Conservation (phyloP, 192 early-diverging fungal species). For the Linnemannia elongata region DNA sequence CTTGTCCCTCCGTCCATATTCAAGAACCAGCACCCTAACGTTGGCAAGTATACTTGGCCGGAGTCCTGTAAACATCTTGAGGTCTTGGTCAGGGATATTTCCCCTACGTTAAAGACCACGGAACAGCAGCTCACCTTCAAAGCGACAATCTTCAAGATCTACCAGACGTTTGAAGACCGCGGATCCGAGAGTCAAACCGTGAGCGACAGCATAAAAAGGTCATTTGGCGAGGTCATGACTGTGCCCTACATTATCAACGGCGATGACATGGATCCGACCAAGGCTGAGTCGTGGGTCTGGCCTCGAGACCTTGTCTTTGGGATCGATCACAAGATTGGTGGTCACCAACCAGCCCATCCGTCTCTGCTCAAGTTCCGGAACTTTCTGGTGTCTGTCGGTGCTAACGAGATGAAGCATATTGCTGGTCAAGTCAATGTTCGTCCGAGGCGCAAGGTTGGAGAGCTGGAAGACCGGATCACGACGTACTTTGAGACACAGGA, state of each 20-base stretch:
- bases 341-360: not conserved
- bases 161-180: not conserved
- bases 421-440: not conserved
- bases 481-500: not conserved
- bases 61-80: not conserved
- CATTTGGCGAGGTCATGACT: not conserved
- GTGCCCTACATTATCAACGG: constrained; percentile 4
- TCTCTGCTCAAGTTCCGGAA: not conserved
- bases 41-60: not conserved
- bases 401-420: not conserved
- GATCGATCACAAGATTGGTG: not conserved
- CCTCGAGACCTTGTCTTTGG: not conserved
- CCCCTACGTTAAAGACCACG: not conserved
- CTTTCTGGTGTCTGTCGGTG: not conserved
- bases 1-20: not conserved
- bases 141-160: not conserved
- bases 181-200: too few species aligned
- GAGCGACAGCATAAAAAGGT: not conserved
- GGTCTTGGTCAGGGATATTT: not conserved
- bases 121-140: not conserved
- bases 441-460: not conserved
- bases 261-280: not conserved
- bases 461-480: not conserved
- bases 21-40: not conserved
- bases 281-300: not conserved